Base-by-base conservation (phyloP, 225 moss, liverwort and hornwort genomes). In the Physcomitrium patens region DNA sequence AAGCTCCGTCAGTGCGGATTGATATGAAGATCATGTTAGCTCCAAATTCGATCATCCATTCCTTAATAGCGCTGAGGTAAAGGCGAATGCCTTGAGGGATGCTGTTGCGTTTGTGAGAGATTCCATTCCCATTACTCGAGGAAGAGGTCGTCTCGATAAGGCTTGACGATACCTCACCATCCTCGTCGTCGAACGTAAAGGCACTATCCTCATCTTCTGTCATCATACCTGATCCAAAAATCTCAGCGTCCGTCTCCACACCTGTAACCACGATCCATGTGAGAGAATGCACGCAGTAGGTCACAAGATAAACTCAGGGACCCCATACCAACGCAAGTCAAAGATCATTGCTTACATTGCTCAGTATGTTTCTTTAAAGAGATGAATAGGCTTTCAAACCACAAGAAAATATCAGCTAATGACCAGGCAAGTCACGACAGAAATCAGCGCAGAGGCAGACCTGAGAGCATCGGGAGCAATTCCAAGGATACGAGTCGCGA, bases 11-110 rank as follows among this genome's bases (percentile, higher is more conserved):
- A 24, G 97, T 99, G 37, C 95, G 86, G 45, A 93, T 93, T 6
- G 97, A 99, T 11, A 95, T 91, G 45, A 88, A 89, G 6, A 93
- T 67, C 86, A 93, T 90, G 46, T 84, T 81, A 10, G 91, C 86
- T 59, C 97, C 97, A 51, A 94, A 99, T 56, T 99, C 97, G 28
- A 99, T 91, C 84, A 94, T 90, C 97, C 97, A 99, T 70, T 99
- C 97, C 72, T 99, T 99, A 68, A 99, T 84, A 47, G 93, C 97
- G 80, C 95, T 99, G 42, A 99, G 77, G 71, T 87, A 99, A 11
- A 99, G 75, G 18, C 91, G 95, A 44, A 99, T 91, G 46, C 93
- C 97, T 45, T 87, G 83, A 18, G 81, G 79, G 18, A 27, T 48
- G 11, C 14, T 64, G 8, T 64, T 71, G 15, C 54, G 53, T 12